phyloP scores from a whole-genome alignment of 176 grass and related monocot species.

The Pontederia crassipes region DNA sequence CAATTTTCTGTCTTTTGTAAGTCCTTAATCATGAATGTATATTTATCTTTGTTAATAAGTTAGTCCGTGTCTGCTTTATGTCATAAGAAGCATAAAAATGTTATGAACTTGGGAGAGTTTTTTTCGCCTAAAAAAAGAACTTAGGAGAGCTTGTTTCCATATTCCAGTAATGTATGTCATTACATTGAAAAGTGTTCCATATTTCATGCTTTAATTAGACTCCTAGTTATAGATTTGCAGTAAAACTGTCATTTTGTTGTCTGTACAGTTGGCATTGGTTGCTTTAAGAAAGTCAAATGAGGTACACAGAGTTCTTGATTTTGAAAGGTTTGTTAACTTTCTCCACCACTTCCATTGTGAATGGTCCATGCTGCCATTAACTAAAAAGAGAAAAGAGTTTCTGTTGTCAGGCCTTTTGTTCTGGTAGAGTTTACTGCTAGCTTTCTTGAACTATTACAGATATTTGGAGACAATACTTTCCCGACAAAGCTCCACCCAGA shows the following conservation, averaged over 20 bases:
- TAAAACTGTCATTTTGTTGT: neutral
- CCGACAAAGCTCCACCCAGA: conserved; percentile 36
- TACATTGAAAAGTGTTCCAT: neutral
- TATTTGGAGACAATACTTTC: conserved; percentile 68
- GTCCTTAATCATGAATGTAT: too few species aligned
- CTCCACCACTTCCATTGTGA: neutral
- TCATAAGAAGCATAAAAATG: too few species aligned
- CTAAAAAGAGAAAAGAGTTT: neutral
- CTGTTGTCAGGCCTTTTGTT: neutral
- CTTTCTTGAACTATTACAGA: conserved; percentile 39
- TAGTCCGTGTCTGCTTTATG: too few species aligned
- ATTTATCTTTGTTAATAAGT: too few species aligned
- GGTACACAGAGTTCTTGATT: conserved; percentile 49
- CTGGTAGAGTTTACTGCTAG: neutral
- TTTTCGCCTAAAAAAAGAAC: too few species aligned
- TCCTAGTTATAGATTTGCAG: too few species aligned
- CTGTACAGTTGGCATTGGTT: conserved; percentile 83
- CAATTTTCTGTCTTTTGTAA: too few species aligned
- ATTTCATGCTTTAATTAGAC: neutral
- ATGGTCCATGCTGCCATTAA: neutral
- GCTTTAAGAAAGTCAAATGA: conserved; percentile 65
- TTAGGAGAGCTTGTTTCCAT: neutral
- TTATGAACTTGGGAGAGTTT: too few species aligned
- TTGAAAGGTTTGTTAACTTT: conserved; percentile 50
- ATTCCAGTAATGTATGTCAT: neutral